Evolutionary conservation across 2,329 filamentous ascomycete genomes (phyloP).

Genomic region (Dothideomycetidae sp.): DNA sequence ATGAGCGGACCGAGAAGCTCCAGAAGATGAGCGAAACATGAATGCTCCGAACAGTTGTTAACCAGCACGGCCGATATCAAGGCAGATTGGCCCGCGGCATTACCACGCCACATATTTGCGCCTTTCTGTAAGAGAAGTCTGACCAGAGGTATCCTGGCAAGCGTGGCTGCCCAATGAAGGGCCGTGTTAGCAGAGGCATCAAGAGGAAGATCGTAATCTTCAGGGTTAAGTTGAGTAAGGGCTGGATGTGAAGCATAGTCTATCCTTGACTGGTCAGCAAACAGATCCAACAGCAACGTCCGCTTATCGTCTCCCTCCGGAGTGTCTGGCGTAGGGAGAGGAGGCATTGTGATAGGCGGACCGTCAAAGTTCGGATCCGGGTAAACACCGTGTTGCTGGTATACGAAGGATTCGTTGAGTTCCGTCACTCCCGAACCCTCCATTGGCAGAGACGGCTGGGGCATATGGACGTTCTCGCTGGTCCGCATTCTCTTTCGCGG

Average conservation of each 20-base stretch:
- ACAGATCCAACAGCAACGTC: constrained; percentile 66
- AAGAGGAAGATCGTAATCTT: constrained; percentile 83
- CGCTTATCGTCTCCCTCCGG: constrained; percentile 66
- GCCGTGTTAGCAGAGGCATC: constrained; percentile 81
- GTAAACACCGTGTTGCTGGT: constrained; percentile 29
- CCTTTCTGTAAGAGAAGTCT: constrained; percentile 69
- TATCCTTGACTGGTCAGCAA: constrained; percentile 43
- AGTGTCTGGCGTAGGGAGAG: constrained; percentile 44
- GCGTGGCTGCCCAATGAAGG: constrained; percentile 88
- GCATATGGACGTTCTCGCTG: constrained; percentile 20
- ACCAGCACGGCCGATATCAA: constrained; percentile 86
- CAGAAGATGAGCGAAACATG: constrained; percentile 77
- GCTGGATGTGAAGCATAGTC: constrained; percentile 65
- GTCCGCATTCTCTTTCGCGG: constrained; percentile 60
- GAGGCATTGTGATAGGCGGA: constrained; percentile 46
- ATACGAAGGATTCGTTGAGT: constrained; percentile 65
- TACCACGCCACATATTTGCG: constrained; percentile 76
- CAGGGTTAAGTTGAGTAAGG: constrained; percentile 57
- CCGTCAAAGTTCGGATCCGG: constrained; percentile 26
- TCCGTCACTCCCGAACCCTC: constrained; percentile 52
- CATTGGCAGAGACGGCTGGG: constrained; percentile 23
- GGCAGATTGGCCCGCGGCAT: constrained; percentile 79
- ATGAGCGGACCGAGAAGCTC: constrained; percentile 83
- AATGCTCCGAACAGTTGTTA: constrained; percentile 85
- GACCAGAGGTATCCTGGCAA: constrained; percentile 72